Evolutionary conservation across 495 filamentous ascomycete genomes (phyloP).

Genomic region (Beverwykella pulmonaria): DNA sequence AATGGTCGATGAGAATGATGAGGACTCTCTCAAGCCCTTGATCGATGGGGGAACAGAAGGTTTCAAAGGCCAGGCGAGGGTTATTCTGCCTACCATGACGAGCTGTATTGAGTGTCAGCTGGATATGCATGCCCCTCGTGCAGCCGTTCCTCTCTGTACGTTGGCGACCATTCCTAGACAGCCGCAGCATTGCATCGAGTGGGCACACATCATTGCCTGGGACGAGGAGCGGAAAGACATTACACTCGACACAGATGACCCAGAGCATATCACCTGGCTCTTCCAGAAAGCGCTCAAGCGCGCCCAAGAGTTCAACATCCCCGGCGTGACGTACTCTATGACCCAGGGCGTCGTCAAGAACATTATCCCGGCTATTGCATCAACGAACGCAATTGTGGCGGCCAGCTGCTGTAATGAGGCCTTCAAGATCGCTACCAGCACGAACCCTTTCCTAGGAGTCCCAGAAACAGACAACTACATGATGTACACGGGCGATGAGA

Average conservation of each 20-base stretch:
- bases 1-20: slow-evolving; percentile 80
- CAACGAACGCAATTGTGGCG: slow-evolving; percentile 95
- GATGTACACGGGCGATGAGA: slow-evolving; percentile 97
- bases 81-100: slow-evolving; percentile 87
- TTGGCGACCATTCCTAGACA: slow-evolving; percentile 96
- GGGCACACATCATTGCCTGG: slow-evolving; percentile 92
- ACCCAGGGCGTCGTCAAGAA: slow-evolving; percentile 99
- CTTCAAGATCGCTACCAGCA: slow-evolving; percentile 84
- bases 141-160: slow-evolving; percentile 94
- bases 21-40: slow-evolving; percentile 83
- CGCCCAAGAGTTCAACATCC: slow-evolving; percentile 85
- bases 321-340: slow-evolving; percentile 92
- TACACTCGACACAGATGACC: slow-evolving; percentile 90
- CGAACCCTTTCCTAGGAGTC: slow-evolving; percentile 70
- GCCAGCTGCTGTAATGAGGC: slow-evolving; percentile 96
- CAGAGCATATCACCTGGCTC: slow-evolving; percentile 96
- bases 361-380: slow-evolving; percentile 98
- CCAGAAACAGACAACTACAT: slow-evolving; percentile 78
- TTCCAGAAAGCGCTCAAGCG: slow-evolving; percentile 82
- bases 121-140: slow-evolving; percentile 93
- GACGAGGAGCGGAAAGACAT: slow-evolving; percentile 58
- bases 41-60: slow-evolving; percentile 98
- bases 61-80: slow-evolving; percentile 95
- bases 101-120: slow-evolving; percentile 98
- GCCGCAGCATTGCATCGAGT: slow-evolving; percentile 98